Evolutionary conservation across 2,329 filamentous ascomycete species (phyloP).

Genomic region (Rhynchosporium agropyri): DNA sequence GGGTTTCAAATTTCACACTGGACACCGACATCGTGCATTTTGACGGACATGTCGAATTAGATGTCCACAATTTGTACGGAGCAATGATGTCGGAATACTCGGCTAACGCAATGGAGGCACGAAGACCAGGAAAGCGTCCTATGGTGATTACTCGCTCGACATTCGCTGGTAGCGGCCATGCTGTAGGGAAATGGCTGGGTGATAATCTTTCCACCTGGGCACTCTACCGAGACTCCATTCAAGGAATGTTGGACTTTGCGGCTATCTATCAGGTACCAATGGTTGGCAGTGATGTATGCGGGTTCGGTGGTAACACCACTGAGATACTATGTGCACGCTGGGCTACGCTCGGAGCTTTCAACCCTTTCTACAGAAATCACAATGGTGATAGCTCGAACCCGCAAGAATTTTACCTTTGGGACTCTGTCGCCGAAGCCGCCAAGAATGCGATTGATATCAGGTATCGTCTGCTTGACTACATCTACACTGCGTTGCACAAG

Average conservation of each 20-base stretch:
- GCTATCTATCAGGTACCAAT: conserved; percentile 70
- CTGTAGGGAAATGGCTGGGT: conserved; percentile 65
- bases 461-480: conserved; percentile 76
- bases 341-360: conserved; percentile 72
- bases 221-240: conserved; percentile 61
- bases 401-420: conserved; percentile 77
- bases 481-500: conserved; percentile 70
- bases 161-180: conserved; percentile 69
- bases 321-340: conserved; percentile 75
- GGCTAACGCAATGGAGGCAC: conserved; percentile 64
- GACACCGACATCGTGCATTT: conserved; percentile 69
- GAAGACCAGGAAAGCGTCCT: conserved; percentile 65
- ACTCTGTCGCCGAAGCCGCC: conserved; percentile 62
- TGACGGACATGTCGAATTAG: conserved; percentile 70
- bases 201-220: conserved; percentile 62
- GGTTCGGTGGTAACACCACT: conserved; percentile 68
- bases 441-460: conserved; percentile 71
- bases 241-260: conserved; percentile 61
- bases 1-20: conserved; percentile 61
- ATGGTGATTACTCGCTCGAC: conserved; percentile 76
- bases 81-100: conserved; percentile 58
- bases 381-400: conserved; percentile 52
- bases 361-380: conserved; percentile 77
- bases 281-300: conserved; percentile 75
- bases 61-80: conserved; percentile 78